Base-by-base conservation (phyloP, 768 basidiomycete genomes). In the Tulasnella sp. region DNA sequence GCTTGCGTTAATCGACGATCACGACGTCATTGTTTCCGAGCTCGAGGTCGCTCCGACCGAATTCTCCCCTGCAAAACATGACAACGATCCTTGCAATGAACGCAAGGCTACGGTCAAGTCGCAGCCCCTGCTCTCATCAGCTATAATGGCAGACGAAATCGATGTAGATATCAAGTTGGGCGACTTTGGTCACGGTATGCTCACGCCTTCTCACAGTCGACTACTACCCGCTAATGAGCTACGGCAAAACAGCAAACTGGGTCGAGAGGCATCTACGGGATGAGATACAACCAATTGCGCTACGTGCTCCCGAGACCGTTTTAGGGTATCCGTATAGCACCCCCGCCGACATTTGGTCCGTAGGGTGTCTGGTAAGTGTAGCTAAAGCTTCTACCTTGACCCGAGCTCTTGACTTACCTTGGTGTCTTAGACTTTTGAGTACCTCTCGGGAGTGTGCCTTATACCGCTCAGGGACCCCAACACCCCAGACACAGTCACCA, bases 101-200 rank as follows among this genome's bases (percentile, higher is more conserved):
- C 44, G 5, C 1, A 47, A n/a, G 5, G n/a, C 26, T 47, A 47
- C 8, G 17, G 19, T 47, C 19, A 47, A 47, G 19, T 47, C 44
- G 2, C 19, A 47, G 44, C 44, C 44, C 11, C 12, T 47, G 14
- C 44, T n/a, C 19, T 47, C 9, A 17, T 47, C 44, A 3, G 44
- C 44, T 47, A 2, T 17, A 22, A 2, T 22, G 17, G 44, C 19
- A 7, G 44, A 47, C 26, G 5, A 22, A 22, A 17, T 3, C 12
- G 19, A 17, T 9, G 19, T 79, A 22, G n/a, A 37, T 12, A 69
- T 79, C 44, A 71, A 72, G 17, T 59, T 79, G 35, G 74, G 62
- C 35, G 77, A 79, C 63, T 79, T 75, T 37, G 74, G 79, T 63
- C 14, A 71, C 29, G 69, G 69, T 70, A 7, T 16, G 69, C 29